phyloP scores from a whole-genome alignment of 2,329 filamentous ascomycete genomes.

The Drechslera avenae region DNA sequence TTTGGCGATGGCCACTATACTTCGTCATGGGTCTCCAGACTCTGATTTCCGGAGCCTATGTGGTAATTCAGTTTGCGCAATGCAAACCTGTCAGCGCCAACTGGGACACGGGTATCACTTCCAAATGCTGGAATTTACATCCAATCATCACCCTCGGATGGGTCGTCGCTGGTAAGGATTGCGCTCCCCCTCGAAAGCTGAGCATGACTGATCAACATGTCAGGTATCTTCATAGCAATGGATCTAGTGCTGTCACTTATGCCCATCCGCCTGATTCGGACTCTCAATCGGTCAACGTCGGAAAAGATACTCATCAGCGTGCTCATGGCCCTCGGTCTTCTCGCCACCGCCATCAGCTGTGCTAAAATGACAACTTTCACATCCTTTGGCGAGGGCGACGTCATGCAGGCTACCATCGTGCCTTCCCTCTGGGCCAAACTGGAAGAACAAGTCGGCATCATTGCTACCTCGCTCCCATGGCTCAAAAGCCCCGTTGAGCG shows the following conservation, averaged over 20 bases:
- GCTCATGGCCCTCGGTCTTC: slow-evolving; percentile 31
- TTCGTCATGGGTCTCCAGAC: slow-evolving; percentile 30
- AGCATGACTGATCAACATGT: background rate
- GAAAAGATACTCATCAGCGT: slow-evolving; percentile 34
- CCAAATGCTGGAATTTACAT: slow-evolving; percentile 29
- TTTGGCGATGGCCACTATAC: slow-evolving; percentile 30
- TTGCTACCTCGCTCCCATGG: slow-evolving; percentile 32
- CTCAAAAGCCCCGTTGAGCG: slow-evolving; percentile 29
- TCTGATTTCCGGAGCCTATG: slow-evolving; percentile 26
- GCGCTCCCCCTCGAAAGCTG: background rate
- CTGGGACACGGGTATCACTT: slow-evolving; percentile 29
- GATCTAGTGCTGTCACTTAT: slow-evolving; percentile 35
- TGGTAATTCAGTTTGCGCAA: slow-evolving; percentile 36
- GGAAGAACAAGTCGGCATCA: slow-evolving; percentile 37
- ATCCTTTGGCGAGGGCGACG: slow-evolving; percentile 29
- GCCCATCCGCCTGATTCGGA: slow-evolving; percentile 31
- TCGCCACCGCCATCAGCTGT: slow-evolving; percentile 29
- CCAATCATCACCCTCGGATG: slow-evolving; percentile 31
- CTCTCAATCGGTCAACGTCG: slow-evolving; percentile 23
- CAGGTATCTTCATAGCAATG: slow-evolving; percentile 33
- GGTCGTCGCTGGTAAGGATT: slow-evolving; percentile 28
- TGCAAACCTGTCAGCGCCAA: slow-evolving; percentile 29
- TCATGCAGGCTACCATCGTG: slow-evolving; percentile 31
- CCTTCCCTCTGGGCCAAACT: slow-evolving; percentile 34
- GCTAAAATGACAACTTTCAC: slow-evolving; percentile 35